A percentile compares a stretch with the other conserved stretches of the same genome.
phyloP scores from a whole-genome alignment of 169 alveolate genomes.

The Plasmodium cynomolgi region DNA sequence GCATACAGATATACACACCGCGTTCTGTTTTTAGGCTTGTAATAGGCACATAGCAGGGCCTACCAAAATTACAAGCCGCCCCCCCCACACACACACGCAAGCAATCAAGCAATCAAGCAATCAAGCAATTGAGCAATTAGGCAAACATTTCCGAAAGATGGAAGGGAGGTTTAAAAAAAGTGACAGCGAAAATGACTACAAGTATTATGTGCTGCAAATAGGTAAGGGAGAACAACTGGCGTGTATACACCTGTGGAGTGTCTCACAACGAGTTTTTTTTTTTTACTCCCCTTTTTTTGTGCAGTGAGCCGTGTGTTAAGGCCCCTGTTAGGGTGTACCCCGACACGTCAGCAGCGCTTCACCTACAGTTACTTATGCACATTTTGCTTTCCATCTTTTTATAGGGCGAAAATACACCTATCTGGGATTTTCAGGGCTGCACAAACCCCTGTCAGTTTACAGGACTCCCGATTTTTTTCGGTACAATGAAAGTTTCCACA shows the following conservation, averaged over 20 bases:
- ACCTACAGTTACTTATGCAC: background rate
- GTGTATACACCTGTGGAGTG: background rate
- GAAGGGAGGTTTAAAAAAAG: slow-evolving; percentile 19
- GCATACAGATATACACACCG: background rate
- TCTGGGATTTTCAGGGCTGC: slow-evolving; percentile 40
- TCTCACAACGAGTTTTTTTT: background rate
- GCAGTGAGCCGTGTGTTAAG: background rate
- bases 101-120: too few relatives aligned
- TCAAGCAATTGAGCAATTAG: background rate
- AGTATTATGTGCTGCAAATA: slow-evolving; percentile 52
- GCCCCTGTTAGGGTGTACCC: background rate
- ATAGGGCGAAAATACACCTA: slow-evolving; percentile 72
- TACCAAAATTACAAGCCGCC: background rate
- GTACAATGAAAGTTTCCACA: slow-evolving; percentile 58
- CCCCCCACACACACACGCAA: background rate
- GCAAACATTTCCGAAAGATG: slow-evolving; percentile 10
- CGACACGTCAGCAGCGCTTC: background rate
- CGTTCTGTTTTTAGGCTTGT: background rate
- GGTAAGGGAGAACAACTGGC: slow-evolving; percentile 14
- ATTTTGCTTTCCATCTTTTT: slow-evolving; percentile 4
- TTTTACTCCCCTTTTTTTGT: background rate
- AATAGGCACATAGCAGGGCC: background rate
- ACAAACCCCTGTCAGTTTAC: slow-evolving; percentile 41
- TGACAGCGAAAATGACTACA: slow-evolving; percentile 69
- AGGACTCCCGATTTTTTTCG: slow-evolving; percentile 50